Conservation (phyloP, 176 grass and related monocot genomes). For the Raddia guianensis region DNA sequence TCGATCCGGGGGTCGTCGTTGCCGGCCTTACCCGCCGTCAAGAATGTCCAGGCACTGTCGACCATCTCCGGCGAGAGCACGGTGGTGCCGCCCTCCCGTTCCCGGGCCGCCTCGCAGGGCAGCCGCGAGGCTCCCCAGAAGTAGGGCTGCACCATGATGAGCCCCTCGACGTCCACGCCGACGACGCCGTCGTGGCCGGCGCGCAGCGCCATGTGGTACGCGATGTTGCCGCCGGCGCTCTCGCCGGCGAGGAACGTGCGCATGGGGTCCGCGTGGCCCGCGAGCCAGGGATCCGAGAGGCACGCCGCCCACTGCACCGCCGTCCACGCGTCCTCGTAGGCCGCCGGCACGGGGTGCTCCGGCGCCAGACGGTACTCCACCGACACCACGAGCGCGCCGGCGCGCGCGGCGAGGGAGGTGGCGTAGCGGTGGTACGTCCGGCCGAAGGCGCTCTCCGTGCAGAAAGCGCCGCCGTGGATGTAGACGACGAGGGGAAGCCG, state of each 20-base stretch:
- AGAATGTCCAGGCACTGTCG: neutral
- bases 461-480: too few species aligned
- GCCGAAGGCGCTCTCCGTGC: too few species aligned
- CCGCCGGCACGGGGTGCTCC: constrained; percentile 27
- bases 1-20: neutral
- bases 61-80: neutral
- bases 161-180: too few species aligned
- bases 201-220: too few species aligned
- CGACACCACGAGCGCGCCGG: constrained; percentile 26
- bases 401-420: constrained; percentile 26
- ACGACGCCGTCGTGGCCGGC: too few species aligned
- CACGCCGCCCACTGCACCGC: constrained; percentile 33
- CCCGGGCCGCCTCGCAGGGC: neutral
- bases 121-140: neutral
- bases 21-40: constrained; percentile 13
- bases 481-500: too few species aligned
- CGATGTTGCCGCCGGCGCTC: too few species aligned
- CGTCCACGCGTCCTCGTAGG: neutral
- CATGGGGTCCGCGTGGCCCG: neutral
- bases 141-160: too few species aligned
- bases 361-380: constrained; percentile 31
- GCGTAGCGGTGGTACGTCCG: neutral
- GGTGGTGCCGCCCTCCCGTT: neutral
- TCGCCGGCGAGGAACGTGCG: neutral
- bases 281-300: constrained; percentile 5